Evolutionary conservation across 192 early-diverging fungal species (phyloP).

Genomic region (Paraglomus brasilianum): DNA sequence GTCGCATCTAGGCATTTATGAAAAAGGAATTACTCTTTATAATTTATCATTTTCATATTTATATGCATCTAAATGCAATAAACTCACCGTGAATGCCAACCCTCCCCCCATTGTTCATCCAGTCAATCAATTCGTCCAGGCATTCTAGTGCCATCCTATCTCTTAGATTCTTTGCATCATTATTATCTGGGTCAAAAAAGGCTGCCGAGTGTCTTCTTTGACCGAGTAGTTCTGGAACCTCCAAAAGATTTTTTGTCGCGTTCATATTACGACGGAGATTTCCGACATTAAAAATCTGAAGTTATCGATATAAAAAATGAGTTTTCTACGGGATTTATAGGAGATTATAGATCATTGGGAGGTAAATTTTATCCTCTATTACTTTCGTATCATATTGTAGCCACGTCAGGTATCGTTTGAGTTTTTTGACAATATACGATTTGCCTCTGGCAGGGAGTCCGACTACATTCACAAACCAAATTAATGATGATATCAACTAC

Average conservation of each 20-base stretch:
- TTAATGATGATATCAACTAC: neutral
- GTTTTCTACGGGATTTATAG: too few species aligned
- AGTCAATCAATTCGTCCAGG: conserved; percentile 85
- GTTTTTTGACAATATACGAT: conserved; percentile 93
- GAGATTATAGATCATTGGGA: too few species aligned
- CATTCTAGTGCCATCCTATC: conserved; percentile 90
- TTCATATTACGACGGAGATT: conserved; percentile 80
- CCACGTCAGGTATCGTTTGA: conserved; percentile 85
- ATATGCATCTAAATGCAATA: neutral
- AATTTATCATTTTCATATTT: conserved; percentile 1
- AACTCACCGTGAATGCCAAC: conserved; percentile 72
- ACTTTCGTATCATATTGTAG: conserved; percentile 77
- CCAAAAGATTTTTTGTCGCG: conserved; percentile 44
- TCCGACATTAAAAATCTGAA: conserved; percentile 91
- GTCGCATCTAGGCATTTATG: conserved; percentile 73
- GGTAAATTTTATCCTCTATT: too few species aligned
- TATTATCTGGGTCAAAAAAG: conserved; percentile 96
- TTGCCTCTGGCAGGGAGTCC: conserved; percentile 96
- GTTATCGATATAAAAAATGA: too few species aligned
- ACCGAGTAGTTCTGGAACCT: too few species aligned
- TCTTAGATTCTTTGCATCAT: conserved; percentile 67
- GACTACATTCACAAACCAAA: conserved; percentile 45
- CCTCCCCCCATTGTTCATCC: conserved; percentile 85
- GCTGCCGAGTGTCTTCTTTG: conserved; percentile 64
- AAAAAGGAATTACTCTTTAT: neutral